These are phyloP conservation scores for Metrosideros polymorpha DNA, from an alignment of 441 rosid species.

Conservation along the genomic window DNA sequence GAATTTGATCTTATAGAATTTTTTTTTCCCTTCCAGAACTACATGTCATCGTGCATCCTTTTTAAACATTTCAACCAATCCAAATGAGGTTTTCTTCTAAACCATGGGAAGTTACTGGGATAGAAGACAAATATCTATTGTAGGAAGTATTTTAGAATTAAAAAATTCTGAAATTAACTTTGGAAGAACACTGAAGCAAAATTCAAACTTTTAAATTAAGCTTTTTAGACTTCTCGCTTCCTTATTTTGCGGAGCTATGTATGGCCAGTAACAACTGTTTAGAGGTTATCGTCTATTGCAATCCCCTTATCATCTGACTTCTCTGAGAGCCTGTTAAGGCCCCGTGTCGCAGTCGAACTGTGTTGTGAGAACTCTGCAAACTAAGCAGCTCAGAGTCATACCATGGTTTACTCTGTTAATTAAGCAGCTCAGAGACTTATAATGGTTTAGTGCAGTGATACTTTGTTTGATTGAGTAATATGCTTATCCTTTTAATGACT, in stretches of 20 bases:
- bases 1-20: background rate
- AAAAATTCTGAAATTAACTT: background rate
- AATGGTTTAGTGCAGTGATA: background rate
- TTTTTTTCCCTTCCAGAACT: background rate
- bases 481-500: background rate
- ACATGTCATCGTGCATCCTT: background rate
- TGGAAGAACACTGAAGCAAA: background rate
- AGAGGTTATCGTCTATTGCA: background rate
- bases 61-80: background rate
- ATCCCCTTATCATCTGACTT: background rate
- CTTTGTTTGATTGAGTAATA: background rate
- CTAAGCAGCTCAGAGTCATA: background rate
- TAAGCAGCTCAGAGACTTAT: background rate
- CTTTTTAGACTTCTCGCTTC: background rate
- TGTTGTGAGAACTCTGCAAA: background rate
- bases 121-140: background rate
- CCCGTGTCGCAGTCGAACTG: background rate
- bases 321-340: background rate
- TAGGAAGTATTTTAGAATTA: background rate
- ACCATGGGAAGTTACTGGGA: background rate
- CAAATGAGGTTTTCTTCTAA: background rate
- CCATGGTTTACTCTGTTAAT: background rate
- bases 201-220: background rate
- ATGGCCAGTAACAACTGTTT: background rate
- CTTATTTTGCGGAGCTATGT: background rate